These are phyloP conservation scores for Pestalotiopsis sp. DNA, from an alignment of 2,329 filamentous ascomycete genomes.

Conservation along the genomic window DNA sequence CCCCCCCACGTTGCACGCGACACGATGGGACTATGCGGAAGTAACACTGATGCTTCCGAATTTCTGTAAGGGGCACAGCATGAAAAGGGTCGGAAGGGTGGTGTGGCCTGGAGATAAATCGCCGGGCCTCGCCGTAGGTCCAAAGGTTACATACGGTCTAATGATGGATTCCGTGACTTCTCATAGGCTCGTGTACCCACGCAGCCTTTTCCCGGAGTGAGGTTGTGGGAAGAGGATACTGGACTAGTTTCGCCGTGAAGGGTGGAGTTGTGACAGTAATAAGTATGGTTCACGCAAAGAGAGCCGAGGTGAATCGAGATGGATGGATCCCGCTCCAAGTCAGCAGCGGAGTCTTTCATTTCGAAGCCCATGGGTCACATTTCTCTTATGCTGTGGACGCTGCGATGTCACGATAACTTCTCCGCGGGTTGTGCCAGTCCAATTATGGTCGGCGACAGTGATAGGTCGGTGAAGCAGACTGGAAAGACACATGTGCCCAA, in stretches of 20 bases:
- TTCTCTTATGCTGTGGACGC: not conserved
- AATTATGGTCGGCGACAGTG: not conserved
- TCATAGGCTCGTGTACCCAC: too few species aligned
- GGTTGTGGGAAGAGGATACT: not conserved
- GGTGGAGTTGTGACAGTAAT: not conserved
- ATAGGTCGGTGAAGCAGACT: not conserved
- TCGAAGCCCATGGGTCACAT: not conserved
- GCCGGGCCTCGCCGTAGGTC: not conserved
- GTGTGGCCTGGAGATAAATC: not conserved
- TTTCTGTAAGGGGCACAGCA: not conserved
- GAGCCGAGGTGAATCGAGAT: not conserved
- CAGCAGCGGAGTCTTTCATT: not conserved
- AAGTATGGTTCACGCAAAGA: not conserved
- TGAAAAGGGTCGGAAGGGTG: not conserved
- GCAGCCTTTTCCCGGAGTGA: not conserved
- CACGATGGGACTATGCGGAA: not conserved
- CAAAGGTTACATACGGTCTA: not conserved
- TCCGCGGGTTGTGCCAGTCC: not conserved
- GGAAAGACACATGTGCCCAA: not conserved
- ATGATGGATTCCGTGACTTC: not conserved
- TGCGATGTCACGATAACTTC: not conserved
- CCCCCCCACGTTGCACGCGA: not conserved
- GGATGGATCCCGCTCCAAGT: not conserved
- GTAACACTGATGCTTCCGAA: not conserved
- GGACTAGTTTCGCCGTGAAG: not conserved